phyloP scores from a whole-genome alignment of 2,329 filamentous ascomycete genomes.

The Macrophomina phaseolina region DNA sequence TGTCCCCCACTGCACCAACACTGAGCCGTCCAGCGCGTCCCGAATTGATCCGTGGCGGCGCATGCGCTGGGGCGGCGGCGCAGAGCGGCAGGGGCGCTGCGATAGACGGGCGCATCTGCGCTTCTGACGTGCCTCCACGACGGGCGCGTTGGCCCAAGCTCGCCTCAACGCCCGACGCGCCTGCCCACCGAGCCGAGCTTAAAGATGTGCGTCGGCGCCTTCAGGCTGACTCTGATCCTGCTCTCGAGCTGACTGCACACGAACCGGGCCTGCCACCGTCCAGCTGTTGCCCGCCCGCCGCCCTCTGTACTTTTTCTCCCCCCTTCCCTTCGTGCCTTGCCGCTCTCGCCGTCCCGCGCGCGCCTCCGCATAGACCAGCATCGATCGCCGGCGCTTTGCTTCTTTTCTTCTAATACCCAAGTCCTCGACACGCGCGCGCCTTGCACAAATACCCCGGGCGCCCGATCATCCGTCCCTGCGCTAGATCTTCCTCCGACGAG shows the following conservation, averaged over 20 bases:
- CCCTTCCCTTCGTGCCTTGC: background rate
- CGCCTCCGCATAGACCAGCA: background rate
- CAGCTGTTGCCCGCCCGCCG: background rate
- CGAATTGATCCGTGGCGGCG: background rate
- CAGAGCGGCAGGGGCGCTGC: background rate
- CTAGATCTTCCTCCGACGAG: conserved; percentile 7
- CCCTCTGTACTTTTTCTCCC: background rate
- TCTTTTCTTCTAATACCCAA: conserved; percentile 2
- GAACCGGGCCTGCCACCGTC: background rate
- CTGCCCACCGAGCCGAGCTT: background rate
- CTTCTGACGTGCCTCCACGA: background rate
- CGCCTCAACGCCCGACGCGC: background rate
- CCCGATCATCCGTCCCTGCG: conserved; percentile 2
- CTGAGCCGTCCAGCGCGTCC: background rate
- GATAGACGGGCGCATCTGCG: background rate
- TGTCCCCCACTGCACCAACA: background rate
- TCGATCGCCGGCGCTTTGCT: conserved; percentile 11
- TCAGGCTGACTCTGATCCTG: background rate
- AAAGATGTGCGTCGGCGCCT: background rate
- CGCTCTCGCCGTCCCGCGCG: background rate
- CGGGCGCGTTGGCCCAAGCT: background rate
- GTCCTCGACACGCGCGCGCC: background rate
- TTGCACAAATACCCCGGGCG: background rate
- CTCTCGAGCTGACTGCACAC: background rate
- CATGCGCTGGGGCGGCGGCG: background rate